These are phyloP conservation scores for Lichtheimia ramosa DNA, from an alignment of 371 early-diverging fungal genomes.

Conservation along the genomic window DNA sequence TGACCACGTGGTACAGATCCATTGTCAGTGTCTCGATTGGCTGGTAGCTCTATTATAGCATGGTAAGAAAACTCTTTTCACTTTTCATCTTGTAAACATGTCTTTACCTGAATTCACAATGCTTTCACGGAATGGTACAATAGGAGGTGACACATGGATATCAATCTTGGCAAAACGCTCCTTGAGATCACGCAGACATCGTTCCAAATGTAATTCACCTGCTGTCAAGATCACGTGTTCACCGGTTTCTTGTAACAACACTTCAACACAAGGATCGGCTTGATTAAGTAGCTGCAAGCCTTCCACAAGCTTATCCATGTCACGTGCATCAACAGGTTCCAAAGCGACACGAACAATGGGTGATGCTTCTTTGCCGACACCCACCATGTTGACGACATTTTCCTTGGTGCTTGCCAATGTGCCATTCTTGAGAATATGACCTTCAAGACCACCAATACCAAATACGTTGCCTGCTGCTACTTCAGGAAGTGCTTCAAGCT, in stretches of 20 bases:
- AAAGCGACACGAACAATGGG: constrained; percentile 96
- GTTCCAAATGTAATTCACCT: constrained; percentile 96
- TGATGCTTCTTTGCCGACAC: constrained; percentile 56
- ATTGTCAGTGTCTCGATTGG: constrained; percentile 47
- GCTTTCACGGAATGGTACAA: constrained; percentile 98
- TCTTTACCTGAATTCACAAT: constrained; percentile 51
- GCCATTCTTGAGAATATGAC: constrained; percentile 87
- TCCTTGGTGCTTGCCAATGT: constrained; percentile 75
- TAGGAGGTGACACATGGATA: constrained; percentile 91
- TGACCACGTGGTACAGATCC: constrained; percentile 63
- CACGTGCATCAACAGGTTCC: constrained; percentile 85
- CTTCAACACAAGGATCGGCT: constrained; percentile 94
- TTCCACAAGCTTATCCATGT: constrained; percentile 82
- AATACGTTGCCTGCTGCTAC: constrained; percentile 96
- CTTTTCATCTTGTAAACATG: background rate
- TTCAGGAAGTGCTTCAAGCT: constrained; percentile 75
- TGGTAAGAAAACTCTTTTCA: background rate
- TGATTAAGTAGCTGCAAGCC: constrained; percentile 90
- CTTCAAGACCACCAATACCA: constrained; percentile 92
- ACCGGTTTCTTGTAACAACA: constrained; percentile 89
- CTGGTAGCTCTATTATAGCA: constrained; percentile 27
- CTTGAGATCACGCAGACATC: constrained; percentile 91
- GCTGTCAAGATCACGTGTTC: constrained; percentile 95
- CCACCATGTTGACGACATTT: constrained; percentile 58
- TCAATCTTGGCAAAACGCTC: constrained; percentile 93